Percentiles rank a stretch among this genome's conserved stretches.
Conservation (phyloP, 768 basidiomycete genomes). For the Phaeotremella skinneri region DNA sequence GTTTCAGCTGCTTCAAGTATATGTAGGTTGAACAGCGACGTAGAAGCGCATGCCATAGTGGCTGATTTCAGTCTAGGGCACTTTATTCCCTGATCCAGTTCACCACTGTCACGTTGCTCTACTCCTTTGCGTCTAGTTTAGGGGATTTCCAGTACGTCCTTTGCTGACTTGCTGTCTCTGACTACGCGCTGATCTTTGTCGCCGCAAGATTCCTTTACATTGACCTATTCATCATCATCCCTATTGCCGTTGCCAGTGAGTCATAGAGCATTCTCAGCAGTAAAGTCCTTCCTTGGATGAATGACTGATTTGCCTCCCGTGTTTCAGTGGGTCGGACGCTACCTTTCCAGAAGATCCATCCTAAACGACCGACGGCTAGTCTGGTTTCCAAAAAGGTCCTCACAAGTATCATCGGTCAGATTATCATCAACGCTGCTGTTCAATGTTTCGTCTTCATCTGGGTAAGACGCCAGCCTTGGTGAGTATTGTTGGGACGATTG, state of each 20-base stretch:
- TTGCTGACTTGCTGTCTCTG: neutral
- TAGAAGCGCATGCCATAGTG: slow-evolving; percentile 61
- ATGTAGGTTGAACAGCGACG: slow-evolving; percentile 64
- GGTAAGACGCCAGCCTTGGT: slow-evolving; percentile 84
- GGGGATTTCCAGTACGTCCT: slow-evolving; percentile 84
- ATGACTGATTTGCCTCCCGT: slow-evolving; percentile 5
- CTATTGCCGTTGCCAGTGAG: slow-evolving; percentile 92
- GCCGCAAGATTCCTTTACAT: slow-evolving; percentile 85
- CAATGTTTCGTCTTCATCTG: slow-evolving; percentile 88
- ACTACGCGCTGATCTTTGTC: neutral
- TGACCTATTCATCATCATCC: slow-evolving; percentile 96
- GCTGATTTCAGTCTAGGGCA: slow-evolving; percentile 62
- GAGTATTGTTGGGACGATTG: slow-evolving; percentile 36
- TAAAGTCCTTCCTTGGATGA: neutral
- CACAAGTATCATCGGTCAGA: slow-evolving; percentile 87
- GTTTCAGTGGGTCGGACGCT: slow-evolving; percentile 86
- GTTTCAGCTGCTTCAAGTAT: slow-evolving; percentile 99
- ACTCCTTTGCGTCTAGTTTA: slow-evolving; percentile 92
- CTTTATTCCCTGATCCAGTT: slow-evolving; percentile 98
- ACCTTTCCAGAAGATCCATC: slow-evolving; percentile 79
- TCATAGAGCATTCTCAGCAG: slow-evolving; percentile 21
- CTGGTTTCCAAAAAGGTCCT: slow-evolving; percentile 94
- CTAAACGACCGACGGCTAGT: slow-evolving; percentile 90
- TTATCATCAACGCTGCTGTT: slow-evolving; percentile 73
- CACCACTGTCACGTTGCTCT: slow-evolving; percentile 91